A percentile compares a stretch with the other conserved stretches of the same genome.
Conservation (phyloP, 305 asterid genomes). For the Solanum hybrid region DNA sequence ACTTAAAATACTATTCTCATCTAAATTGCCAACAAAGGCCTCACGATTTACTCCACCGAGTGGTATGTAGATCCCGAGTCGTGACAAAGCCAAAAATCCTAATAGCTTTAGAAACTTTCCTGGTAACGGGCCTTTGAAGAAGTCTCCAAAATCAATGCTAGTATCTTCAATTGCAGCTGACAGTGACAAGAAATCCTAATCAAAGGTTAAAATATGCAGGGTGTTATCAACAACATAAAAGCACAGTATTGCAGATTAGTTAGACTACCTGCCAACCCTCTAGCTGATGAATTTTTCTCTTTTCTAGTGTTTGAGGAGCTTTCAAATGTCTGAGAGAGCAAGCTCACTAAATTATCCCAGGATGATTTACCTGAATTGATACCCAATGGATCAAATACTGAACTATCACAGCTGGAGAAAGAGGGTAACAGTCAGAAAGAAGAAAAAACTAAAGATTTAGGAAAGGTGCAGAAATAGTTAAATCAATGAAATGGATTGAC, state of each 20-base stretch:
- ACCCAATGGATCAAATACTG: slow-evolving; percentile 70
- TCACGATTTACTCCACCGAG: slow-evolving; percentile 94
- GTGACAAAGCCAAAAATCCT: slow-evolving; percentile 78
- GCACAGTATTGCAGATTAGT: neutral
- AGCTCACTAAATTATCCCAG: slow-evolving; percentile 35
- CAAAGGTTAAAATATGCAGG: slow-evolving; percentile 37
- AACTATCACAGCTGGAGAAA: slow-evolving; percentile 35
- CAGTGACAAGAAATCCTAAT: slow-evolving; percentile 45
- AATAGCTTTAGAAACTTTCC: slow-evolving; percentile 92
- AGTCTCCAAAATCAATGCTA: slow-evolving; percentile 85
- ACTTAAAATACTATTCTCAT: slow-evolving; percentile 79
- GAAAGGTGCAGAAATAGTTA: neutral
- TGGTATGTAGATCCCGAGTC: slow-evolving; percentile 87
- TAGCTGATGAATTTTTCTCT: slow-evolving; percentile 57
- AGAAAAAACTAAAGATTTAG: neutral
- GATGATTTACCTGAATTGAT: slow-evolving; percentile 45
- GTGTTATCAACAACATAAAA: slow-evolving; percentile 10
- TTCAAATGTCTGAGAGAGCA: slow-evolving; percentile 42
- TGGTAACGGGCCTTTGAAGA: slow-evolving; percentile 93
- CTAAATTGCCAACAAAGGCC: slow-evolving; percentile 85
- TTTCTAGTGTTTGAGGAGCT: slow-evolving; percentile 66
- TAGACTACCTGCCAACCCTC: slow-evolving; percentile 79
- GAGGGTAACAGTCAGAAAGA: slow-evolving; percentile 18
- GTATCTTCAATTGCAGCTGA: slow-evolving; percentile 98
- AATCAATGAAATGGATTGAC: neutral